Percentiles rank a stretch among this genome's conserved stretches.
phyloP scores from a whole-genome alignment of 2,329 filamentous ascomycete genomes.

The Cytospora mali region DNA sequence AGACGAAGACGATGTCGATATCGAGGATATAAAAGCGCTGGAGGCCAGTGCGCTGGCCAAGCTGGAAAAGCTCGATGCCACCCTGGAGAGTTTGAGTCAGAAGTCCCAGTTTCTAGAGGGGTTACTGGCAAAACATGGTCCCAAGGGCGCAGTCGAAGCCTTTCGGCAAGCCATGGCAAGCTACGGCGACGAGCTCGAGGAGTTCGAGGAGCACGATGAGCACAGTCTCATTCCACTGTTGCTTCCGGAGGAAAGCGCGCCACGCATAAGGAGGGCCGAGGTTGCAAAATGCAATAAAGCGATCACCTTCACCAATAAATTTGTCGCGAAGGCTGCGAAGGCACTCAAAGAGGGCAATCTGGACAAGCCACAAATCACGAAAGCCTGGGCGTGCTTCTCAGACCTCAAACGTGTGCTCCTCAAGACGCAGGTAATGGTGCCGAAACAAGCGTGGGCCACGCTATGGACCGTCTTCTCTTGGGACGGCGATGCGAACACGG shows the following conservation, averaged over 20 bases:
- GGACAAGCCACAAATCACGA: conserved; percentile 34
- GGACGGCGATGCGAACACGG: conserved; percentile 52
- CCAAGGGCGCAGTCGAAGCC: conserved; percentile 24
- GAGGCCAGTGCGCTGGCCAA: conserved; percentile 64
- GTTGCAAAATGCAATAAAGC: conserved; percentile 31
- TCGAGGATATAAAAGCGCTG: conserved; percentile 74
- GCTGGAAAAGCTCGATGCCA: conserved; percentile 31
- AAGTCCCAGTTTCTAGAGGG: conserved; percentile 16
- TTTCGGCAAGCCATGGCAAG: conserved; percentile 19
- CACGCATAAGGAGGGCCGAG: background rate
- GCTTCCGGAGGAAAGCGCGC: background rate
- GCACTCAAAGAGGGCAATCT: conserved; percentile 41
- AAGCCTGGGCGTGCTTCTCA: conserved; percentile 54
- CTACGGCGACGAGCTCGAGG: conserved; percentile 4
- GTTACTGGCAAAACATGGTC: conserved; percentile 24
- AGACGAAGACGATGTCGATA: conserved; percentile 61
- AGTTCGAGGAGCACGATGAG: background rate
- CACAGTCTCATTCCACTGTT: conserved; percentile 12
- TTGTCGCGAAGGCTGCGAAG: conserved; percentile 36
- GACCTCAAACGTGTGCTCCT: conserved; percentile 48
- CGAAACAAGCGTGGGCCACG: conserved; percentile 62
- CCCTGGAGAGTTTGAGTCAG: conserved; percentile 13
- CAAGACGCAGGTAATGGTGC: conserved; percentile 56
- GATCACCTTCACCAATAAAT: conserved; percentile 32
- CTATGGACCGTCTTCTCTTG: conserved; percentile 66